These are phyloP conservation scores for Astraeus odoratus DNA, from an alignment of 768 basidiomycete species.

Conservation along the genomic window DNA sequence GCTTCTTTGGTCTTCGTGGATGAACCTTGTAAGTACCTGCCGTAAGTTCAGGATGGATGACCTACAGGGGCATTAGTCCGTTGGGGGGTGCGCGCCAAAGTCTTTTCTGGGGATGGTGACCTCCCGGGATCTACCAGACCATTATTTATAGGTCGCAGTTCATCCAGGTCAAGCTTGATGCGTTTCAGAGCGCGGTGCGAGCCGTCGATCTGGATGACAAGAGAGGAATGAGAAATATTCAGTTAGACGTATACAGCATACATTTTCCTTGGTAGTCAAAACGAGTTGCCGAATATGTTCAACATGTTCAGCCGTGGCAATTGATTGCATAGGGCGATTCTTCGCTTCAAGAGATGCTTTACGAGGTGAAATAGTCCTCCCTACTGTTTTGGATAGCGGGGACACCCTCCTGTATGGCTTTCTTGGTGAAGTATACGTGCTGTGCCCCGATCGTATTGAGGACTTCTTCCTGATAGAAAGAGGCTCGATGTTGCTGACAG, in stretches of 20 bases:
- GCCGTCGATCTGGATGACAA: conserved; percentile 50
- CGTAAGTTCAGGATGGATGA: conserved; percentile 4
- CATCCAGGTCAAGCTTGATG: conserved; percentile 65
- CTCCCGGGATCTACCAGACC: conserved; percentile 33
- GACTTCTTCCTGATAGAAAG: conserved; percentile 82
- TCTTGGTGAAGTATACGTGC: conserved; percentile 29
- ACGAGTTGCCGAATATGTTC: conserved; percentile 44
- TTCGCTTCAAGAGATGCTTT: conserved; percentile 50
- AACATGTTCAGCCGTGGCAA: conserved; percentile 29
- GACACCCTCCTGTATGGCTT: conserved; percentile 40
- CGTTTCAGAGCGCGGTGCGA: conserved; percentile 68
- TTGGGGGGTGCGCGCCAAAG: conserved; percentile 38
- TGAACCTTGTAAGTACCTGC: conserved; percentile 4
- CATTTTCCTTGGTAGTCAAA: conserved; percentile 59
- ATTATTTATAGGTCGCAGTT: conserved; percentile 16
- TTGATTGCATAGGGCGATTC: conserved; percentile 19
- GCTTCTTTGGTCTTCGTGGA: conserved; percentile 59
- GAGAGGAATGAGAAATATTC: conserved; percentile 2
- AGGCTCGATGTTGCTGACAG: conserved; percentile 54
- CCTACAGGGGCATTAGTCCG: conserved; percentile 34
- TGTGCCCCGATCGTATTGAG: conserved; percentile 45
- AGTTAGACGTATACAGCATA: conserved; percentile 28
- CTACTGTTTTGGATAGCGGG: conserved; percentile 42
- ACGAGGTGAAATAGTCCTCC: conserved; percentile 42
- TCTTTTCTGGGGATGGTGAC: conserved; percentile 55